Base-by-base conservation (phyloP, 495 filamentous ascomycete species). In the Penicillium coprophilum region DNA sequence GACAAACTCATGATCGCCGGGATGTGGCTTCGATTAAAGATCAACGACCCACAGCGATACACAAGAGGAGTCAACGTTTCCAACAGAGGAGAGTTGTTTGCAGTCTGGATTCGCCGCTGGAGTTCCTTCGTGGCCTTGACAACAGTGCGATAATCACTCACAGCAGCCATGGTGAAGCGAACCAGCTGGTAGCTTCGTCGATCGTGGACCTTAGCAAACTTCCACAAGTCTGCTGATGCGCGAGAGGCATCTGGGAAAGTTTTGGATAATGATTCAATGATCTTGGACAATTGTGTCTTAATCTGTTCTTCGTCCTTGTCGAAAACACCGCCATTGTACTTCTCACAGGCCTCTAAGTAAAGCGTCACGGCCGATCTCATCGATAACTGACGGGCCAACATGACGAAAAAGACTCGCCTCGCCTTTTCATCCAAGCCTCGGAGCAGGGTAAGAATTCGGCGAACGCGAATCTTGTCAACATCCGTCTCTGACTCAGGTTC, bases 1-100 rank as follows among this genome's bases (percentile, higher is more conserved):
- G 91, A 90, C 59, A 87, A 87, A 53, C 89, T 86, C 79, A 97
- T 89, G 59, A 97, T 91, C 2, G 90, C 85, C 2, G 92, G 85
- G 11, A 97, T 86, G 61, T 97, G 93, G 66, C 92, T 96, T 56
- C 87, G 85, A 74, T 97, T 99, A 74, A 93, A 96, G 45, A 96
- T 77, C 34, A 97, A 79, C 45, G 89, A 87, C 32, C 89, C 85
- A 44, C 85, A 85, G 31, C 92, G 85, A 62, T 95, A 96, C 15
- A 97, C 72, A 4, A 97, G 77, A n/a, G 92, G 87, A 4, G 84
- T 82, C 23, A 97, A 62, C 0, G 91, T 92, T 23, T 96, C 91
- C 11, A 91, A 73, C 28, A 96, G 73, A 9, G 81, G 72, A 1
- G 78, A 70, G 39, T 77, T 80, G 39, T 81, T 80, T n/a, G 80